Evolutionary conservation across 75 land plant species (phyloP).

Genomic region (Picea sitchensis): DNA sequence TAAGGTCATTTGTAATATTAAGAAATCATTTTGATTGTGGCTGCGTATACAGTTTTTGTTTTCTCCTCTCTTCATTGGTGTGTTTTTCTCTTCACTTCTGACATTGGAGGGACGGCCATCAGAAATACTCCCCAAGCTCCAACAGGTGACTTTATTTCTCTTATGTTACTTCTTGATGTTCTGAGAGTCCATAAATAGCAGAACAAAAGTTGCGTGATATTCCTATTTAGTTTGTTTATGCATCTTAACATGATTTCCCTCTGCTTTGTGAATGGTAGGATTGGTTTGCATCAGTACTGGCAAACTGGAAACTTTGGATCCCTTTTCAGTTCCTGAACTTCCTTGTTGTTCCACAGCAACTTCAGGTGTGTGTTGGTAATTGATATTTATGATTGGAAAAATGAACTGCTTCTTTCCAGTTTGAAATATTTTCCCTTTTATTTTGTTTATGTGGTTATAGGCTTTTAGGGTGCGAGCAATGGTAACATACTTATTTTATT

Average conservation of each 20-base stretch:
- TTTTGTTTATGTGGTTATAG: background rate
- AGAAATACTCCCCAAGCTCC: slow-evolving; percentile 75
- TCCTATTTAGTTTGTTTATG: background rate
- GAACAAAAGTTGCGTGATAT: background rate
- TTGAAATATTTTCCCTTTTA: background rate
- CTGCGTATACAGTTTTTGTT: slow-evolving; percentile 69
- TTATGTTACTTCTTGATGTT: background rate
- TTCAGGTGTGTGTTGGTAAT: slow-evolving; percentile 58
- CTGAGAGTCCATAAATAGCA: background rate
- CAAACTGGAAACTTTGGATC: slow-evolving; percentile 97
- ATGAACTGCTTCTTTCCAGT: background rate
- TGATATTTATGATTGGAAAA: background rate
- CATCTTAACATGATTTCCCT: slow-evolving; percentile 1
- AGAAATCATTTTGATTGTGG: background rate
- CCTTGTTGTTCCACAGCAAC: slow-evolving; percentile 78
- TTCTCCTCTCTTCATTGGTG: slow-evolving; percentile 86
- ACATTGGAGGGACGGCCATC: slow-evolving; percentile 76
- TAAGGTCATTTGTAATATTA: background rate
- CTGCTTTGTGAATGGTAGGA: slow-evolving; percentile 43
- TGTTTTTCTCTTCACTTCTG: slow-evolving; percentile 67
- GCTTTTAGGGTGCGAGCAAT: background rate
- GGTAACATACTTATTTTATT: background rate
- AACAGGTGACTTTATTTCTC: slow-evolving; percentile 47
- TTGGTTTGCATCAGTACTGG: slow-evolving; percentile 75
- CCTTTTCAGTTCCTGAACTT: slow-evolving; percentile 94